Base-by-base conservation (phyloP, 2,329 filamentous ascomycete species). In the Colletotrichum musae region DNA sequence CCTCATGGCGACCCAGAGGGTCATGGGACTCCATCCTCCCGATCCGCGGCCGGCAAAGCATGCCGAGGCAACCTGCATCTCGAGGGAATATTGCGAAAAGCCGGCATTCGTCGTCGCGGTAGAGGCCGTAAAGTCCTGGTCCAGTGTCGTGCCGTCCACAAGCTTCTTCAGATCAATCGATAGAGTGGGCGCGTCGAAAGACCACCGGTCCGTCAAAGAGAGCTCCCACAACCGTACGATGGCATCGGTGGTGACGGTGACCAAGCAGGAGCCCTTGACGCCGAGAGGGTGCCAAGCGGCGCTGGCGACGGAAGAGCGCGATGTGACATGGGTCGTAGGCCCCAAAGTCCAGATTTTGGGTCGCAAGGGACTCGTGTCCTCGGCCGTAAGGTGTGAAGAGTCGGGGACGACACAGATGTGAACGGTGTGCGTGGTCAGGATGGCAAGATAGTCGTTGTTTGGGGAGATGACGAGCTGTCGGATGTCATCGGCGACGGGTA, bases 11-110 rank as follows among this genome's bases (percentile, higher is more conserved):
- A 98, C 84, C 94, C 95, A 99, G 12, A 99, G 85, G 0, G 96
- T 98, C 93, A 98, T 98, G 10, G 95, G 90, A 7, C 94, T 93
- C 96, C 96, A 99, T 62, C 94, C 94, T 15, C 94, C 95, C 6
- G 88, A 88, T 43, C 85, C 85, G 72, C 86, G 85, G 13, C 83
- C 84, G 43, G 87, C 85, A 82, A 99, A 99, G 77, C 91, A 93
- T 58, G 95, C 94, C 2, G 95, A 92, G 4, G 94, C 94, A 24
- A 97, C 94, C 76, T 98, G 93, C 92, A 99, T 97, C 77, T 98
- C 95, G 68, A 97, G 91, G 2, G 89, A 89, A 78, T 98, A 95
- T 0, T 94, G 93, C 1, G 94, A 97, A 75, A 97, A 98, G 10
- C 90, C 92, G 74, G 92, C 94, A 77, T 90, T 94, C 51, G 90